These are phyloP conservation scores for Fraxinus velutina DNA, from an alignment of 305 asterid species.

Conservation along the genomic window DNA sequence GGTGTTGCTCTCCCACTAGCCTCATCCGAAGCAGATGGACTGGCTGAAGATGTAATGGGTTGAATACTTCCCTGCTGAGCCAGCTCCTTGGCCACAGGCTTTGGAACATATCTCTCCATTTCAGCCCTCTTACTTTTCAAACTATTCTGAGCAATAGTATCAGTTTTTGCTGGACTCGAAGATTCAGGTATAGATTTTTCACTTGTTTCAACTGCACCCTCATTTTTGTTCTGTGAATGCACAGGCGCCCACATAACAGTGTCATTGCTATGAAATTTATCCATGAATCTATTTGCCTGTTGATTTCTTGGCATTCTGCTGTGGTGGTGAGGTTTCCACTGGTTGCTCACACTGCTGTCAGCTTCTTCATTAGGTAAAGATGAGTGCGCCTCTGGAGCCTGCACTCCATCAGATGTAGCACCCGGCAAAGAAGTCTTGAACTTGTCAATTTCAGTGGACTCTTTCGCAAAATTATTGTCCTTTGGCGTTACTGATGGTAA, in stretches of 20 bases:
- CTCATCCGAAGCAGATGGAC: slow-evolving; percentile 37
- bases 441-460: slow-evolving; percentile 38
- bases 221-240: slow-evolving; percentile 58
- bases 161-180: slow-evolving; percentile 38
- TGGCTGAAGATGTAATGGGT: slow-evolving; percentile 33
- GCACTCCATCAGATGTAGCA: slow-evolving; percentile 34
- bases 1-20: slow-evolving; percentile 34
- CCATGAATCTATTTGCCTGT: slow-evolving; percentile 53
- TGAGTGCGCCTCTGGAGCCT: slow-evolving; percentile 35
- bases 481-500: slow-evolving; percentile 29
- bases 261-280: slow-evolving; percentile 59
- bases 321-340: slow-evolving; percentile 59
- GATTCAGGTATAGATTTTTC: slow-evolving; percentile 40
- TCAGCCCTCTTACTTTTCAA: slow-evolving; percentile 86
- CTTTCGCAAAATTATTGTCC: slow-evolving; percentile 31
- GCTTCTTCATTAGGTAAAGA: slow-evolving; percentile 48
- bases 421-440: slow-evolving; percentile 36
- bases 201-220: slow-evolving; percentile 45
- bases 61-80: slow-evolving; percentile 69
- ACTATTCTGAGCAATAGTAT: slow-evolving; percentile 43
- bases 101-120: slow-evolving; percentile 91
- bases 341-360: slow-evolving; percentile 49
- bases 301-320: slow-evolving; percentile 66
- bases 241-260: slow-evolving; percentile 93
- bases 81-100: slow-evolving; percentile 86